phyloP scores from a whole-genome alignment of 306 rosid genomes.

The Cicer pinnatifidum region DNA sequence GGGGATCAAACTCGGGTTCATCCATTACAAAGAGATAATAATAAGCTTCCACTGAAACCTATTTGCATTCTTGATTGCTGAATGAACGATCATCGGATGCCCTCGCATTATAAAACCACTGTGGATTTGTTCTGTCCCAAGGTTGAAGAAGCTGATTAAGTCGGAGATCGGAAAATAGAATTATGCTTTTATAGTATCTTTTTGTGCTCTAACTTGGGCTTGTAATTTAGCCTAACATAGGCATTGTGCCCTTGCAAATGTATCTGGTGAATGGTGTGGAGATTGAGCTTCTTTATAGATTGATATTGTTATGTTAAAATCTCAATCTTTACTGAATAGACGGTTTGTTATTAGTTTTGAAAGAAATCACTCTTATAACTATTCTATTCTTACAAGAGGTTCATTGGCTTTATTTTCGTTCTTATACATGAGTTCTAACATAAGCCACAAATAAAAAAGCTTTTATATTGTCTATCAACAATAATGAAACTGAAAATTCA shows the following conservation, averaged over 20 bases:
- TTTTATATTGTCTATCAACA: too few species aligned
- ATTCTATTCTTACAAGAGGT: not conserved
- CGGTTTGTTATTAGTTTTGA: constrained; percentile 16
- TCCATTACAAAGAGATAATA: constrained; percentile 43
- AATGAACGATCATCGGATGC: constrained; percentile 17
- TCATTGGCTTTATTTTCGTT: not conserved
- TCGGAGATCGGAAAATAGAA: constrained; percentile 36
- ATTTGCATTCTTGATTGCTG: constrained; percentile 17
- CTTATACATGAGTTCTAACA: too few species aligned
- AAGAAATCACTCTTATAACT: constrained; percentile 14
- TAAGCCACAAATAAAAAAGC: too few species aligned
- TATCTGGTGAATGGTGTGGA: not conserved
- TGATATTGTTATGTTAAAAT: constrained; percentile 8
- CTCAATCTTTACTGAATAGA: not conserved
- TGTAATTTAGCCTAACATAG: constrained; percentile 13
- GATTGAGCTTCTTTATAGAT: constrained; percentile 19
- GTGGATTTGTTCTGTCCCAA: constrained; percentile 28
- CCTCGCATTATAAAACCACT: constrained; percentile 16
- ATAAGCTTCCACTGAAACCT: constrained; percentile 22
- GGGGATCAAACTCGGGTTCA: constrained; percentile 51
- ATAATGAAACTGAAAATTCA: too few species aligned
- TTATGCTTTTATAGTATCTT: constrained; percentile 8
- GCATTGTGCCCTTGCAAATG: not conserved
- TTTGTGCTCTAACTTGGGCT: constrained; percentile 15
- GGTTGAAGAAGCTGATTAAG: constrained; percentile 37